phyloP scores from a whole-genome alignment of 148 eudicot species.

The Spergularia marina region DNA sequence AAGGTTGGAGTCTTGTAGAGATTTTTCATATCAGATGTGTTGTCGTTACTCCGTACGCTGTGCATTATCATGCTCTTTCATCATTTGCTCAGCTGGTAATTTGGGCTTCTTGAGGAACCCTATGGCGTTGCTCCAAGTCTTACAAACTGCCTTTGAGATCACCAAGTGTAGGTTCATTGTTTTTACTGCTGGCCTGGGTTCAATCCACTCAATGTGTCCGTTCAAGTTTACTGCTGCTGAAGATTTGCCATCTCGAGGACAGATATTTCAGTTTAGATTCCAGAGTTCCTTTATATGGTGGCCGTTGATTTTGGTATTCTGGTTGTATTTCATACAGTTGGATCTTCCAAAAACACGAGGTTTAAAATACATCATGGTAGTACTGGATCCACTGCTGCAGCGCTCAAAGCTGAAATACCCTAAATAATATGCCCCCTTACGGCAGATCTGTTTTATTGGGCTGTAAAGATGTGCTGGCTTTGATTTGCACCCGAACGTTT shows the following conservation, averaged over 20 bases:
- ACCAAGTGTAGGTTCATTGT: slow-evolving; percentile 59
- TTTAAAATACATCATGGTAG: slow-evolving; percentile 90
- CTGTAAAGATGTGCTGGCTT: slow-evolving; percentile 94
- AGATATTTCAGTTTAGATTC: slow-evolving; percentile 30
- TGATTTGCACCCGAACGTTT: slow-evolving; percentile 89
- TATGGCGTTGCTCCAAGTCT: slow-evolving; percentile 53
- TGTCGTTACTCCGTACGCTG: slow-evolving; percentile 87
- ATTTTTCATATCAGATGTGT: slow-evolving; percentile 65
- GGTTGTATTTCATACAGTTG: slow-evolving; percentile 81
- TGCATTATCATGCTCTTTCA: slow-evolving; percentile 82
- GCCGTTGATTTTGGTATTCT: slow-evolving; percentile 66
- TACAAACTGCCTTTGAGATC: slow-evolving; percentile 43
- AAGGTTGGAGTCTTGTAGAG: slow-evolving; percentile 98
- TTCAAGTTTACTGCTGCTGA: slow-evolving; percentile 40
- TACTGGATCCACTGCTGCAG: slow-evolving; percentile 96
- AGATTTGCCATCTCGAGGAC: slow-evolving; percentile 30
- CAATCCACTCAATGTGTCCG: slow-evolving; percentile 61
- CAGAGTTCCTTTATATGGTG: slow-evolving; percentile 53
- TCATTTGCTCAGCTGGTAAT: slow-evolving; percentile 82
- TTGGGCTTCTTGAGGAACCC: slow-evolving; percentile 82
- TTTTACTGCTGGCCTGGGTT: slow-evolving; percentile 59
- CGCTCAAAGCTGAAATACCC: slow-evolving; percentile 81
- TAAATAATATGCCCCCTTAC: slow-evolving; percentile 87
- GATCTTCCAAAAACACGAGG: slow-evolving; percentile 77
- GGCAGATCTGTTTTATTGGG: slow-evolving; percentile 96